Evolutionary conservation across 331 rosid genomes (phyloP), one percentile per base, ranked within the genome.

Genomic region (Acacia pycnantha): DNA sequence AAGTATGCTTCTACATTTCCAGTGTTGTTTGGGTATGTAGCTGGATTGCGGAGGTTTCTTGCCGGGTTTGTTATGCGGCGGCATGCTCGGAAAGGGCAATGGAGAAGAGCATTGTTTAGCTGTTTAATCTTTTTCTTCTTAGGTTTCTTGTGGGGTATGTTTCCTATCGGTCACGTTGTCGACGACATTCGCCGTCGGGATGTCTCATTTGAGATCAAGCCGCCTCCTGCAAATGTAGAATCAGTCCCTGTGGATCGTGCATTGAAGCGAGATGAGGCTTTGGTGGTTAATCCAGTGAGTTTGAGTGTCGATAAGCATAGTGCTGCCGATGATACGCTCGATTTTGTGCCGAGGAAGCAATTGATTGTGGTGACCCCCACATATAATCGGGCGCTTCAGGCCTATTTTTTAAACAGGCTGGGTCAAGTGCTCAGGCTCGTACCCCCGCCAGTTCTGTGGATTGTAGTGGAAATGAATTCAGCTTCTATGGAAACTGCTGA

Each of bases 401-500:
- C 94, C 3, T 94, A 94, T 83, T 94, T 90, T 81, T 71, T 96
- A 87, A 92, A 89, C 64, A 85, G 99, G 82, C 14, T 96, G 85
- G 92, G 91, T 26, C 97, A 96, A 74, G 87, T 90, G 82, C 84
- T 96, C 70, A 79, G 94, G 86, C 86, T 96, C 50, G 97, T 91
- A 27, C 93, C 95, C 66, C 89, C 93, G 16, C 99, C 99, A 70
- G 22, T 96, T 53, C 71, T 96, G 48, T 96, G 98, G 99, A 83
- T 96, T 79, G 97, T 96, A 82, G 98, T 96, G 90, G 99, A 96
- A 85, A 85, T 77, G 84, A 86, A 90, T 8, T 77, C 90, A 27
- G 97, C 97, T 44, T 94, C 98, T 27, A 81, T 89, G 91, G 98
- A 96, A 88, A 96, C 99, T 5, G 97, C 98, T 0, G 98, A 92